Percentiles rank a stretch among this genome's conserved stretches.
These are phyloP conservation scores for Diaporthe australafricana DNA, from an alignment of 2,329 filamentous ascomycete genomes.

Conservation along the genomic window DNA sequence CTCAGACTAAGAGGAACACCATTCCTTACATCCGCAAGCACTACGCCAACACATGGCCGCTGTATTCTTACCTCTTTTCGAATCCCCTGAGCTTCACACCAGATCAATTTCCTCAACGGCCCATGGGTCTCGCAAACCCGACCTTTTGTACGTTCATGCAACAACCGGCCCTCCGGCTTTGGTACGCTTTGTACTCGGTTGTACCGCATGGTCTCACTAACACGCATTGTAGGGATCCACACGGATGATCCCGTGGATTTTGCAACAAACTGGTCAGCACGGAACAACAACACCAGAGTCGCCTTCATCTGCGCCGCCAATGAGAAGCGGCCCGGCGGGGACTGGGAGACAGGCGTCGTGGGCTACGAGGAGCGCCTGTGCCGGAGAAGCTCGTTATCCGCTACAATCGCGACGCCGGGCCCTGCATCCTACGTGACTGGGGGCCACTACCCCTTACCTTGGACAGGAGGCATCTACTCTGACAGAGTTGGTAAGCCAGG, in stretches of 20 bases:
- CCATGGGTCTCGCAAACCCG: constrained; percentile 55
- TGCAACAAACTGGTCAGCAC: constrained; percentile 66
- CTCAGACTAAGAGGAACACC: constrained; percentile 77
- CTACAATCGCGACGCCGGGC: constrained; percentile 73
- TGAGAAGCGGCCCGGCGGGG: constrained; percentile 81
- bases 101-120: constrained; percentile 53
- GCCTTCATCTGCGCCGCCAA: constrained; percentile 81
- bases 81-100: constrained; percentile 55
- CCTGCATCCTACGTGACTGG: constrained; percentile 54
- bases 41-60: constrained; percentile 65
- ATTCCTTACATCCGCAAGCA: constrained; percentile 73
- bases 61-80: constrained; percentile 69
- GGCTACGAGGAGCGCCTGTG: constrained; percentile 80
- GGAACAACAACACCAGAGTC: constrained; percentile 57
- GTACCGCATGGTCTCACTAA: constrained; percentile 37
- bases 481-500: constrained; percentile 69
- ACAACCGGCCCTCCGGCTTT: background rate
- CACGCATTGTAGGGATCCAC: constrained; percentile 55
- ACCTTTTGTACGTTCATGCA: constrained; percentile 54
- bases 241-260: constrained; percentile 69
- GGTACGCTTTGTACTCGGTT: constrained; percentile 34
- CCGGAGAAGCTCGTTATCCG: constrained; percentile 78
- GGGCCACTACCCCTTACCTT: constrained; percentile 77
- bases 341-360: constrained; percentile 75
- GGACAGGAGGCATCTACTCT: constrained; percentile 77